Base-by-base conservation (phyloP, 257 asterid species). In the Dorcoceras hygrometricum region DNA sequence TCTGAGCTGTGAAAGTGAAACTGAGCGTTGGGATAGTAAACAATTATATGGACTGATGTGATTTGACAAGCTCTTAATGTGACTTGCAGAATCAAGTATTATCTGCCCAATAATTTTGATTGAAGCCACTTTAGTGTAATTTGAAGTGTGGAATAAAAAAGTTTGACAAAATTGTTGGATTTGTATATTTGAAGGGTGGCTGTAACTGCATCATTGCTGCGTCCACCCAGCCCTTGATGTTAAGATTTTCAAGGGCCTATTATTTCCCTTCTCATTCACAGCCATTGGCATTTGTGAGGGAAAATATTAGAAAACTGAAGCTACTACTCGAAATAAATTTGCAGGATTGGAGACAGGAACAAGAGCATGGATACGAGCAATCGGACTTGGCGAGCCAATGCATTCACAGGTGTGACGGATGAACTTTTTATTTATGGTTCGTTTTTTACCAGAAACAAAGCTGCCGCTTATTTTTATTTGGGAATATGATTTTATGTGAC, bases 301-400 rank as follows among this genome's bases (percentile, higher is more conserved):
- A 26, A 22, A 62, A 32, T 16, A 22, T 36, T 22, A 57, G 19
- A 26, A 62, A 39, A 43, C 10, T 22, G 0, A 27, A 5, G 19
- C 46, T 59, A 39, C 10, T 34, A 24, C 62, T 55, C 57, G 19
- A 23, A 32, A 28, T 34, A 24, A 25, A 11, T 58, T 48, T 69
- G 57, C 69, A 75, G 87, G 75, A 82, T 28, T 82, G 87, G 87
- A 31, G 12, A 20, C 67, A 23, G 36, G 87, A 79, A 70, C 67
- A 63, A 24, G 24, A 70, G 50, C 59, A 75, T 50, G 87, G 83
- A 31, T 82, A 58, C 71, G 58, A 77, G 73, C 73, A 72, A 61
- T 82, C 87, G 6, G 78, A 77, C 59, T 69, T 82, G 68, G 83
- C 83, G 20, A 71, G 66, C 71, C 88, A 83, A 75, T 83, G 88